Conservation (phyloP, 208 protist genomes). For the Eutreptiella sp. region DNA sequence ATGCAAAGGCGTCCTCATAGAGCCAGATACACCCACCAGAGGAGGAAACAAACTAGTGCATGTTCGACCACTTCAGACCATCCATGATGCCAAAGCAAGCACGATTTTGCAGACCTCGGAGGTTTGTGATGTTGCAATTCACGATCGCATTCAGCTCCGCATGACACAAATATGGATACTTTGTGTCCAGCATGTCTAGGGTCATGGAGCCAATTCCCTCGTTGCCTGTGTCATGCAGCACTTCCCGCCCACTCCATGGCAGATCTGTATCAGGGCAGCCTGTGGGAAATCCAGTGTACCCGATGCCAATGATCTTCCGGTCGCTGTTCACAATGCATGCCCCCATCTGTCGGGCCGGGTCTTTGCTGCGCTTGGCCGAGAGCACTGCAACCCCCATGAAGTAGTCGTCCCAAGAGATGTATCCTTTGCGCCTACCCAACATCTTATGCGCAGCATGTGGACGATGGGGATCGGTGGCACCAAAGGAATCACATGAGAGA, state of each 20-base stretch:
- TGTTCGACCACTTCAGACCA: no score
- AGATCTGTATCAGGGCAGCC: constrained; percentile 51
- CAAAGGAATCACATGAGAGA: no score
- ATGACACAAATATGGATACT: constrained; percentile 58
- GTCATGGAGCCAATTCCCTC: neutral
- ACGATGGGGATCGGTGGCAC: no score
- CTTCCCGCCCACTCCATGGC: constrained; percentile 40
- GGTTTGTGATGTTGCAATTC: constrained; percentile 40
- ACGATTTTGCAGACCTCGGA: no score
- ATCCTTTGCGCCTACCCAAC: no score
- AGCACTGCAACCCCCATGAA: constrained; percentile 53
- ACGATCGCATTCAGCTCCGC: constrained; percentile 59
- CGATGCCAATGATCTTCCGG: constrained; percentile 59
- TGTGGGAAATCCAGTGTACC: constrained; percentile 59
- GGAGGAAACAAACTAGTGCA: no score
- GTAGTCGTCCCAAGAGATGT: constrained; percentile 51
- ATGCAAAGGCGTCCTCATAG: no score
- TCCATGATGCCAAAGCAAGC: no score
- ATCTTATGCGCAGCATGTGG: no score
- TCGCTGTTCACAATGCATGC: constrained; percentile 55
- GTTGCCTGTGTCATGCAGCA: neutral
- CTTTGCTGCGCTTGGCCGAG: constrained; percentile 51
- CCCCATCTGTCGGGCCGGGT: constrained; percentile 50
- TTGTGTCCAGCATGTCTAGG: constrained; percentile 41
- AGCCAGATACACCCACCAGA: no score